Evolutionary conservation across 225 moss, liverwort and hornwort genomes (phyloP).

Genomic region (Takakia lepidozioides): DNA sequence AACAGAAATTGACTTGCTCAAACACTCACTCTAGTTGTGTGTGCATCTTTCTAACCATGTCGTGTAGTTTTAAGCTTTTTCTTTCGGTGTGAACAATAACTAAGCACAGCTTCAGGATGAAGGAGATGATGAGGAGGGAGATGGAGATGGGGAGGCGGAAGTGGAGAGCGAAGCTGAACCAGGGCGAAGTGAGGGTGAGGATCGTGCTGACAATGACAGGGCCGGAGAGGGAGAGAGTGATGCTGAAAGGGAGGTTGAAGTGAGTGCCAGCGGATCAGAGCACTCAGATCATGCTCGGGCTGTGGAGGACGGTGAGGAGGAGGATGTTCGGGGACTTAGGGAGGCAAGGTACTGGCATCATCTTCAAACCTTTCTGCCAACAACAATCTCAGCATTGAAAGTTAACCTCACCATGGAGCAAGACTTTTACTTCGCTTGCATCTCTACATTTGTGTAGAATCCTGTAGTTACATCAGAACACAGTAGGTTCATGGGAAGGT

Average conservation of each 20-base stretch:
- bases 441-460: no score
- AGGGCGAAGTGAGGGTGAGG: slow-evolving; percentile 53
- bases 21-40: no score
- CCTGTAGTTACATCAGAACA: no score
- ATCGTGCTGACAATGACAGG: slow-evolving; percentile 67
- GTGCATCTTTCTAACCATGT: no score
- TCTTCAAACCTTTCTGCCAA: no score
- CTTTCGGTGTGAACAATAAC: no score
- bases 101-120: no score
- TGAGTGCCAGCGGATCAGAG: slow-evolving; percentile 88
- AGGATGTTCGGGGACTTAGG: slow-evolving; percentile 59
- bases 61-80: no score
- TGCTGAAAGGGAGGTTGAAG: slow-evolving; percentile 67
- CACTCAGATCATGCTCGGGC: slow-evolving; percentile 49
- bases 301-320: slow-evolving; percentile 66
- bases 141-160: slow-evolving; percentile 72
- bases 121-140: slow-evolving; percentile 85
- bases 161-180: slow-evolving; percentile 65
- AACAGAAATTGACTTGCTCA: no score
- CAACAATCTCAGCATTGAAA: no score
- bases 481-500: neutral
- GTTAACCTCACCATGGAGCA: no score
- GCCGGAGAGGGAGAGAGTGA: slow-evolving; percentile 63
- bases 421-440: no score
- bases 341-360: slow-evolving; percentile 47